Base-by-base conservation (phyloP, 305 asterid species). In the Vinca major region DNA sequence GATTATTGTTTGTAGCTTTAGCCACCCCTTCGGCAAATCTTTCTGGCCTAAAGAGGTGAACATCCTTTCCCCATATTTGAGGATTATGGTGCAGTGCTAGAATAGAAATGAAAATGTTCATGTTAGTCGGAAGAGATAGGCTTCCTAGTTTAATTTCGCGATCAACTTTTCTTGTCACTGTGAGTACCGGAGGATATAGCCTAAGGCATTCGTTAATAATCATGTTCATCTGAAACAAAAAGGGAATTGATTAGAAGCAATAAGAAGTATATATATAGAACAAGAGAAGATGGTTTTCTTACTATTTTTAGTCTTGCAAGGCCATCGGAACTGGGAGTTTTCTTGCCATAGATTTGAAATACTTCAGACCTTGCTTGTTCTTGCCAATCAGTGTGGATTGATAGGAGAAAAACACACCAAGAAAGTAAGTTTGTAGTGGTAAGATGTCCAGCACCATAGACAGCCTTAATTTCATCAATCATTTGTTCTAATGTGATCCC, bases 391-490 rank as follows among this genome's bases (percentile, higher is more conserved):
- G 78, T 78, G 74, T 88, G 77, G 21, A 75, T 65, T 55, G 87
- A 72, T 21, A 89, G 75, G 26, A 89, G 89, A 72, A 89, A 76
- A 55, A 81, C 36, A 0, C 89, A 80, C 96, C 91, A 86, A 50
- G 84, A 71, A 3, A 89, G 86, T 56, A 82, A 57, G 2, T 84
- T 68, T 14, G 81, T 79, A 1, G 90, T 81, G 0, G 96, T 86
- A 66, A 83, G 92, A 11, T 88, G 92, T 20, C 95, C 95, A 2
- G 92, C 92, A 7, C 83, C 79, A 78, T 88, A 86, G 73, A 88
- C 79, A 62, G 89, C 82, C 73, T 86, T 89, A 84, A 94, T 87
- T 62, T 89, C 95, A 72, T 90, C 91, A 36, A 82, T 83, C 62
- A 88, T 82, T n/a, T 86, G 85, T 63, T 89, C 85, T 5, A 83